Base-by-base conservation (phyloP, 306 rosid species). In the Boehmeria nivea region DNA sequence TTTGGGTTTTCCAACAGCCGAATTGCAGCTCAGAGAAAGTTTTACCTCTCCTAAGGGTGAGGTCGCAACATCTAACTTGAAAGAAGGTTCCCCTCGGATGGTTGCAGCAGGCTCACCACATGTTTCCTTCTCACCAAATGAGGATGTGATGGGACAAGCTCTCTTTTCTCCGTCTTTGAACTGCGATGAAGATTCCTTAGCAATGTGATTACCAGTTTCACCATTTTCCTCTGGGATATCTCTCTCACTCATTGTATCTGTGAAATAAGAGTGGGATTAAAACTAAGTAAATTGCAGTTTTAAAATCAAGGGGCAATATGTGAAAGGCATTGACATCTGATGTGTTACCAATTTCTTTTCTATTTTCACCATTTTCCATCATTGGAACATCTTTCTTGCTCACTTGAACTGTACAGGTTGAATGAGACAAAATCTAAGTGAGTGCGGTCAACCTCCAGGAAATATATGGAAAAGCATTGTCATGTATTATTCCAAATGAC, bases 31-130 rank as follows among this genome's bases (percentile, higher is more conserved):
- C 71, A 68, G 69, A 71, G 77, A 81, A 81, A 82, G 59, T 66
- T 80, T 82, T 90, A 84, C 95, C 94, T 82, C 89, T 78, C 88
- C 85, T 45, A 33, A 42, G 42, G 80, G 56, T 43, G 83, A 78
- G 22, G 76, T 80, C 15, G 75, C 87, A 70, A 82, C 64, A 63
- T 82, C 94, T 26, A 65, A 64, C 57, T 55, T 67, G 69, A 76
- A 60, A 72, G 66, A 59, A 27, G 57, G 44, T 59, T 53, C 81
- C 45, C 57, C 67, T 28, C 10, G 67, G 26, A 58, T 36, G n/a
- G 66, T 55, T 56, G 69, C 65, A 64, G 70, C 68, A n/a, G n/a
- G n/a, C 65, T 70, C 72, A 60, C 17, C 4, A 57, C 54, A 62
- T 3, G 17, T 44, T 40, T 15, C 69, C 69, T 26, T 65, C 57